Base-by-base conservation (phyloP, 495 filamentous ascomycete genomes). In the Penicillium samsonianum region DNA sequence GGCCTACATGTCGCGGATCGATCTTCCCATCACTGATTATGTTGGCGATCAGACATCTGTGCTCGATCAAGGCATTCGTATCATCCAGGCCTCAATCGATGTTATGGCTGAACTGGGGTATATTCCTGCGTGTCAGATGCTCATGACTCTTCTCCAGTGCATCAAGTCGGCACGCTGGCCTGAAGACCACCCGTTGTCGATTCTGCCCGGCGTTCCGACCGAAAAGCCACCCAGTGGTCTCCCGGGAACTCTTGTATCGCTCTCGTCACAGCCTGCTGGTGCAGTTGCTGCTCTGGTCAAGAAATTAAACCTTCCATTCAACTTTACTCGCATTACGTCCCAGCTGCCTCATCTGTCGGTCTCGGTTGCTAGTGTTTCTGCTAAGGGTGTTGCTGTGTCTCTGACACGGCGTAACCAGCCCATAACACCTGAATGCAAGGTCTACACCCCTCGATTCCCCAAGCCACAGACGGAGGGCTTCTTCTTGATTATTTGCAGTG, bases 391-490 rank as follows among this genome's bases (percentile, higher is more conserved):
- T 23, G 83, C 78, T 1, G 79, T 96, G 11, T 73, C 72, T 7
- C 60, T 97, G 10, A 75, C 78, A 12, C 83, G 94, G 0, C 74
- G 82, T 48, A 97, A 97, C 73, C 59, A 79, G 16, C 68, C 85
- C 31, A 73, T 71, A 0, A 81, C 84, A 60, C 70, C 79, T 16
- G 87, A 89, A 19, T 87, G 80, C 62, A 80, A 86, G 33, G 87
- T 96, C 58, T 96, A 85, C 60, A 90, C 94, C 0, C 93, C 94
- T 9, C 80, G 81, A 4, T 98, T 94, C 74, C 95, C 94, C 0
- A 98, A 98, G 72, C 85, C 91, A 22, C 94, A 98, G 69, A 92
- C 89, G 0, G 94, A 98, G 70, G 92, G 95, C 1, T 98, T 85
- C 83, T 97, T 98, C 69, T 81, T 93, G 7, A 57, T 98, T 38